Percentiles rank a stretch among this genome's conserved stretches.
Evolutionary conservation across 2,329 filamentous ascomycete species (phyloP).

Genomic region (Simplicillium aogashimaense): DNA sequence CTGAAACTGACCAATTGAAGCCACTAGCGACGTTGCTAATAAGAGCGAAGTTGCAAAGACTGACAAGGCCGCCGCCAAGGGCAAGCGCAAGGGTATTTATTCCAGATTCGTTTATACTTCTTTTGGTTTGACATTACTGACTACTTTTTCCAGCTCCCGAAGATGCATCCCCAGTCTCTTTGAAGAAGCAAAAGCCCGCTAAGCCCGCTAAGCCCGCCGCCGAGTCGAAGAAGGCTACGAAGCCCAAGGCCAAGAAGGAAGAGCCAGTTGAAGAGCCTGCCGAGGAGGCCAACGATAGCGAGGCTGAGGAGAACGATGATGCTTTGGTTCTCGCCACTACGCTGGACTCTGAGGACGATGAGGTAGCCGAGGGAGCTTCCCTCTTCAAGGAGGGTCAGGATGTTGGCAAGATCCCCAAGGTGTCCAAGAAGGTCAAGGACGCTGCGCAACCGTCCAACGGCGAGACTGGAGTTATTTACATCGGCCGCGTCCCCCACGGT

Average conservation of each 20-base stretch:
- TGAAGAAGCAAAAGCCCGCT: constrained; percentile 28
- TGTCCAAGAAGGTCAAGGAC: constrained; percentile 33
- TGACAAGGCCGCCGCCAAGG: constrained; percentile 12
- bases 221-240: constrained; percentile 20
- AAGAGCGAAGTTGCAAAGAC: constrained; percentile 21
- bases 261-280: constrained; percentile 9
- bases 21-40: constrained; percentile 15
- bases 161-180: constrained; percentile 30
- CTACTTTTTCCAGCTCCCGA: constrained; percentile 23
- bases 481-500: constrained; percentile 82
- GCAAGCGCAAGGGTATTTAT: constrained; percentile 22
- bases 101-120: constrained; percentile 16
- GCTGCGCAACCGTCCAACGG: constrained; percentile 32
- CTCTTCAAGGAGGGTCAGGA: constrained; percentile 38
- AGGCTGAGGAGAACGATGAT: constrained; percentile 30
- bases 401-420: constrained; percentile 39
- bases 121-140: constrained; percentile 12
- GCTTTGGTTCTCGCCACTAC: constrained; percentile 32
- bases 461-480: constrained; percentile 72
- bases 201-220: constrained; percentile 13
- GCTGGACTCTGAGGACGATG: constrained; percentile 34
- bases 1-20: constrained; percentile 12
- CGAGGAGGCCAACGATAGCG: constrained; percentile 20
- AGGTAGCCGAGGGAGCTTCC: constrained; percentile 22
- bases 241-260: constrained; percentile 11